These are phyloP conservation scores for Periconia macrospinosa DNA, from an alignment of 2,329 filamentous ascomycete species.

Conservation along the genomic window DNA sequence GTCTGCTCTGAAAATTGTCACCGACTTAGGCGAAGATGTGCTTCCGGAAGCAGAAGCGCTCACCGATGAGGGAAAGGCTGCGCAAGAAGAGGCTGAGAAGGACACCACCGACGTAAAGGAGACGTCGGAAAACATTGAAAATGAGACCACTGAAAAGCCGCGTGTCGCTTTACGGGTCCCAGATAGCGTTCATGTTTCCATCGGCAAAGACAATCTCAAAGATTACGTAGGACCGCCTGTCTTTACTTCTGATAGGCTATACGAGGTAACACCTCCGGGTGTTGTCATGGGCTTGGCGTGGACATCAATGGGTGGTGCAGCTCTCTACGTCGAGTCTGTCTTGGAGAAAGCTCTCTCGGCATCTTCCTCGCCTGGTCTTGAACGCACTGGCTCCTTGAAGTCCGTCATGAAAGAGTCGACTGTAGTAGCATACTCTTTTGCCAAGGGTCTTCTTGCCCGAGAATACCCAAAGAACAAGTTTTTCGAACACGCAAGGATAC, in stretches of 20 bases:
- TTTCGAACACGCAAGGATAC: slow-evolving; percentile 93
- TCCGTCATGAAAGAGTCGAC: slow-evolving; percentile 98
- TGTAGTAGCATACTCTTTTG: slow-evolving; percentile 91
- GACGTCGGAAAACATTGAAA: slow-evolving; percentile 58
- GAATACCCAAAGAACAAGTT: slow-evolving; percentile 89
- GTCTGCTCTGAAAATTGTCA: slow-evolving; percentile 94
- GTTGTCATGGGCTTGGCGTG: slow-evolving; percentile 98
- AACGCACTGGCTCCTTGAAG: slow-evolving; percentile 94
- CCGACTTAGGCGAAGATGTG: slow-evolving; percentile 84
- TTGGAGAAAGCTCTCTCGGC: slow-evolving; percentile 78
- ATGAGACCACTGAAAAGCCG: slow-evolving; percentile 66
- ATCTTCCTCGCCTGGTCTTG: slow-evolving; percentile 74
- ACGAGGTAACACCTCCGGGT: slow-evolving; percentile 89
- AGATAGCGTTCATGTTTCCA: slow-evolving; percentile 80
- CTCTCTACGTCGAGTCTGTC: slow-evolving; percentile 96
- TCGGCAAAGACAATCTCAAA: slow-evolving; percentile 86
- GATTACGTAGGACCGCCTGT: slow-evolving; percentile 96
- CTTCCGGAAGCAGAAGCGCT: slow-evolving; percentile 79
- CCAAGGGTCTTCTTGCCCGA: slow-evolving; percentile 83
- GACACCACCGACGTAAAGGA: slow-evolving; percentile 66
- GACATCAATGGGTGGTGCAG: slow-evolving; percentile 95
- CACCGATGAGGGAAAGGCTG: slow-evolving; percentile 82
- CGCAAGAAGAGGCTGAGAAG: slow-evolving; percentile 70
- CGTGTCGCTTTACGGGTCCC: slow-evolving; percentile 81
- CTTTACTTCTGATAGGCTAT: slow-evolving; percentile 93